Base-by-base conservation (phyloP, 192 early-diverging fungal species). In the Phycomyces blakesleeanus region DNA sequence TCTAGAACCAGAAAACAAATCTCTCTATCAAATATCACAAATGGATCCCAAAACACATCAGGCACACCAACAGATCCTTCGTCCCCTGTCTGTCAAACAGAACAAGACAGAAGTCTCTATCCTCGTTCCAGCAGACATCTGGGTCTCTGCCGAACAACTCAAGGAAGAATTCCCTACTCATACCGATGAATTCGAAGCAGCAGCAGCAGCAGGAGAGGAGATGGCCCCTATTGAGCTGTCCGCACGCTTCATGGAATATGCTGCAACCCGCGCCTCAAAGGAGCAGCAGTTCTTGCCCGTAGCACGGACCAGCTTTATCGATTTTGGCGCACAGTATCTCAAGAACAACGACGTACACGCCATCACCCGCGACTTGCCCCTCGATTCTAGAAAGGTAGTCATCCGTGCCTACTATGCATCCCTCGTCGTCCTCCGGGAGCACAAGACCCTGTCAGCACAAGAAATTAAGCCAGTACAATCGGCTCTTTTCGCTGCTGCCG, bases 91-190 rank as follows among this genome's bases (percentile, higher is more conserved):
- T 60, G 76, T 93, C 74, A 91, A 88, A 81, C 87, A 90, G 70
- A 83, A 82, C 61, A 81, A 85, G 26, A 83, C 85, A 66, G 90
- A 96, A 73, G 78, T 93, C 61, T 84, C 91, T 18, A 85, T 96
- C 55, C 76, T 90, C 38, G 84, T 96, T 21, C 91, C 93, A 64
- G 81, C 87, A 55, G 81, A 87, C 73, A 85, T 91, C 64, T 96
- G 94, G 94, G 89, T 90, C 1, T 82, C 86, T 25, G 94, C 94
- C 60, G 94, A 96, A 74, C 86, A 87, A 58, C 73, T 93, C 63
- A 82, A 87, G 38, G 92, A 95, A 71, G 81, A 85, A 74, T 89
- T 93, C 68, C 59, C 78, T 42, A 57, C 63, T 16, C 67, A 68
- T 27, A 50, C 71, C 29, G 29, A 34, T 34, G 29, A 34, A 34